Percentiles rank a stretch among this genome's conserved stretches.
phyloP scores from a whole-genome alignment of 306 rosid species.

The Dryas drummondii region DNA sequence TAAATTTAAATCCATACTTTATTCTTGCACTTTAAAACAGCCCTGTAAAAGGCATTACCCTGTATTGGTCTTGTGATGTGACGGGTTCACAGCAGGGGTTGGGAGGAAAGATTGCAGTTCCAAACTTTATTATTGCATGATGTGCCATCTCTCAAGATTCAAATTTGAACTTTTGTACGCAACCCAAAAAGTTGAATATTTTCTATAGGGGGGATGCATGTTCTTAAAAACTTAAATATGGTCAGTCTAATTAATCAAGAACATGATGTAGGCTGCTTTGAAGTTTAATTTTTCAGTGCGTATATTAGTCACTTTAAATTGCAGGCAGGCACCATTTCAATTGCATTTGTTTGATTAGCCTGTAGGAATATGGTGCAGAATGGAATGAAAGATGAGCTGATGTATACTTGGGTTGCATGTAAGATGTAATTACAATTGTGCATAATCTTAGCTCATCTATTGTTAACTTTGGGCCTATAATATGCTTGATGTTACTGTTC shows the following conservation, averaged over 20 bases:
- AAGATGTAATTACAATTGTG: not conserved
- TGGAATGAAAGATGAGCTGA: not conserved
- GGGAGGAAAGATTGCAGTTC: not conserved
- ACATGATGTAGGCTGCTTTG: not conserved
- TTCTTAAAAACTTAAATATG: not conserved
- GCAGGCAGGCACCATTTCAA: not conserved
- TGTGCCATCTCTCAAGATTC: not conserved
- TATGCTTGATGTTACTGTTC: not conserved
- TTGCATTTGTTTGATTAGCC: not conserved
- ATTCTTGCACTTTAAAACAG: not conserved
- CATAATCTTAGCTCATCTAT: not conserved
- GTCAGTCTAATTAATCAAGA: not conserved
- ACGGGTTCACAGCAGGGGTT: not conserved
- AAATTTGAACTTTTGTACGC: not conserved
- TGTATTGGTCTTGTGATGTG: not conserved
- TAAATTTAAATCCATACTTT: not conserved
- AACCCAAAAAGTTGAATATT: no score
- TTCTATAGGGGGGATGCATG: not conserved
- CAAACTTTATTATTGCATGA: not conserved
- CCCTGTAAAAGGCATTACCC: not conserved
- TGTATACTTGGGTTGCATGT: not conserved
- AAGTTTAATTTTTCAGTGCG: not conserved
- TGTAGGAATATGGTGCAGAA: conserved; percentile 1
- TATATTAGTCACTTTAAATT: not conserved
- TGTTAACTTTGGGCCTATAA: not conserved